Base-by-base conservation (phyloP, 306 rosid genomes). In the Dryas alaskensis region DNA sequence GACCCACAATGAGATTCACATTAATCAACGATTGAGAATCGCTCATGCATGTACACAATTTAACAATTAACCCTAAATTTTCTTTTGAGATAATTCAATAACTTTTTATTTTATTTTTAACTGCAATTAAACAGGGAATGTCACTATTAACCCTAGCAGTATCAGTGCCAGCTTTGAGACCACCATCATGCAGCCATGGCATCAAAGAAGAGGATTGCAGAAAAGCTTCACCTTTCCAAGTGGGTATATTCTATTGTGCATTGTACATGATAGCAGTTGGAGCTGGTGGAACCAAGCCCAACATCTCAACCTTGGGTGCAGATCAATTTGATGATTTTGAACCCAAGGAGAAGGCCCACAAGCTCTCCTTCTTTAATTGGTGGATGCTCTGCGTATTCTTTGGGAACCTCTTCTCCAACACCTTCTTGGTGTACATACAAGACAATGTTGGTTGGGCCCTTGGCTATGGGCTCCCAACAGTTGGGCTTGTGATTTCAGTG, bases 311-410 rank as follows among this genome's bases (percentile, higher is more conserved):
- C 58, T 80, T 91, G 82, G 95, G 95, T 6, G 95, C 92, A 5
- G 91, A 89, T 60, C 95, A 89, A 73, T 86, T 92, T 70, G 97
- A 92, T 43, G 91, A 86, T 17, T 86, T 86, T 27, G 92, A 92
- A 19, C 85, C 85, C 0, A 86, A 81, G 48, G 92, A 87, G 74
- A 86, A 75, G 76, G 10, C 27, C 8, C 75, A 78, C 4, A 87
- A 89, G 69, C 81, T 84, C 31, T 89, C 92, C 69, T 89, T 83
- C 79, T 91, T 91, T 61, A 91, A 92, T 61, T 92, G 96, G 97
- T 89, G 89, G 90, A 61, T 78, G 78, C 83, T 86, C 40, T 60
- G 83, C 52, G 81, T 85, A 40, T 80, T 83, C 64, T 42, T 84
- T 22, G 96, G 96, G 5, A 76, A 84, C 60, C 85, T 89, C 45